Conservation (phyloP, 805 yeast species). For the Kuraishia borneana region DNA sequence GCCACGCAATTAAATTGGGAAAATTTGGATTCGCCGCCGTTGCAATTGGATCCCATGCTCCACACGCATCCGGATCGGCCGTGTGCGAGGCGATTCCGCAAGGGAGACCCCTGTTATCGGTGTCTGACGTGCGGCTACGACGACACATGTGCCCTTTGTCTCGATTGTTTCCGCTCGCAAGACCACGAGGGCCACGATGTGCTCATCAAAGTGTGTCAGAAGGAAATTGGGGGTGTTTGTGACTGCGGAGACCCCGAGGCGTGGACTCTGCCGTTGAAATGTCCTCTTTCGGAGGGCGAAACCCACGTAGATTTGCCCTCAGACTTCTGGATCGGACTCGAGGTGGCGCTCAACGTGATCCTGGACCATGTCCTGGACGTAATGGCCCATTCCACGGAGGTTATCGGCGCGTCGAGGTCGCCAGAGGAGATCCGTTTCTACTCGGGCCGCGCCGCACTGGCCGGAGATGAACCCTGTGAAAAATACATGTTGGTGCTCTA, state of each 20-base stretch:
- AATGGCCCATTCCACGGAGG: conserved; percentile 31
- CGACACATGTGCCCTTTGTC: conserved; percentile 78
- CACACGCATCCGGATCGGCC: conserved; percentile 51
- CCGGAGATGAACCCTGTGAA: conserved; percentile 32
- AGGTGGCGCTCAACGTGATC: conserved; percentile 29
- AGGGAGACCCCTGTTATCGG: conserved; percentile 75
- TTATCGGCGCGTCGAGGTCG: not conserved
- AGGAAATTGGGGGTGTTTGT: conserved; percentile 69
- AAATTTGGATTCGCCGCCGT: conserved; percentile 3
- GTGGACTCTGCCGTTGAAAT: conserved; percentile 45
- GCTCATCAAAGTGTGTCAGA: conserved; percentile 47
- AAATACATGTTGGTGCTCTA: conserved; percentile 51
- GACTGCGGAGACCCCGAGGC: conserved; percentile 90
- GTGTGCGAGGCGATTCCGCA: conserved; percentile 60
- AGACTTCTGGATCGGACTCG: conserved; percentile 26
- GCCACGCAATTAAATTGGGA: conserved; percentile 6
- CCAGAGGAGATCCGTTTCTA: conserved; percentile 6
- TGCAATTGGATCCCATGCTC: conserved; percentile 6
- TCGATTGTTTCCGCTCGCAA: conserved; percentile 58
- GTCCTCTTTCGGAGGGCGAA: conserved; percentile 28
- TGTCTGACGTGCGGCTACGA: conserved; percentile 70
- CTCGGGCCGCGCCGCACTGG: conserved; percentile 15
- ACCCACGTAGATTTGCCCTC: conserved; percentile 25
- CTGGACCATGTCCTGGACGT: conserved; percentile 57
- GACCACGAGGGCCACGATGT: conserved; percentile 68